These are phyloP conservation scores for Schoenoplectus triqueter DNA, from an alignment of 202 grass and related monocot species.

Conservation along the genomic window DNA sequence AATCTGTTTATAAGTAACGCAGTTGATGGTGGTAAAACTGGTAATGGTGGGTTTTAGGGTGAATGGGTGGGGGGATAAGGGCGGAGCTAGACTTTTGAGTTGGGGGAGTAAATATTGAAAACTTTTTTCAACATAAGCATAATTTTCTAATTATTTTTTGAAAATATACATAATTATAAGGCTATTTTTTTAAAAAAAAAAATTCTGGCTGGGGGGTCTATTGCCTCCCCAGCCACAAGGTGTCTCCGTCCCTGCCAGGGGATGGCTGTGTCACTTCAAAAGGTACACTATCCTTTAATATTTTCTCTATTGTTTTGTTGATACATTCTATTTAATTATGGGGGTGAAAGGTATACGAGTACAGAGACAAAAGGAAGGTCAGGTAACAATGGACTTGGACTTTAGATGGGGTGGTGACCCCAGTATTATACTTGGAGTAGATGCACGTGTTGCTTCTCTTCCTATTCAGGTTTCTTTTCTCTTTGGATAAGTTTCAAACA, in stretches of 20 bases:
- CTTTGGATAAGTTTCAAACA: conserved; percentile 18
- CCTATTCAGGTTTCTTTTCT: conserved; percentile 80
- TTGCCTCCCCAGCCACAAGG: too few relatives aligned
- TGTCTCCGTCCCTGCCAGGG: too few relatives aligned
- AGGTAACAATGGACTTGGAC: conserved; percentile 93
- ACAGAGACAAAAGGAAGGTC: conserved; percentile 84
- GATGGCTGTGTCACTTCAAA: conserved; percentile 5
- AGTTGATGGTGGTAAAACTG: neutral
- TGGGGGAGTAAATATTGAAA: too few relatives aligned
- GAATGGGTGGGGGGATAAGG: conserved; percentile 5
- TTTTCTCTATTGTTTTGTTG: conserved; percentile 23
- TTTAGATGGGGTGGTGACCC: conserved; percentile 94
- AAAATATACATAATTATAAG: too few relatives aligned
- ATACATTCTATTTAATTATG: conserved; percentile 40
- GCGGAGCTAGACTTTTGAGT: too few relatives aligned
- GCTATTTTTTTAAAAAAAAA: too few relatives aligned
- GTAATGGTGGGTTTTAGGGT: conserved; percentile 4
- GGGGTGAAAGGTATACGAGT: conserved; percentile 67
- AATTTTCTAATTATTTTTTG: too few relatives aligned
- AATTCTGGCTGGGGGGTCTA: too few relatives aligned
- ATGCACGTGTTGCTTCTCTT: conserved; percentile 94
- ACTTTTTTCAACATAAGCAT: too few relatives aligned
- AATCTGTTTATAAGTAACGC: neutral
- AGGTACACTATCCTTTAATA: conserved; percentile 7
- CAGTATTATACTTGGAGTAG: conserved; percentile 93